Percentiles rank a stretch among this genome's conserved stretches.
phyloP scores from a whole-genome alignment of 371 early-diverging fungal species.

The Coemansia sp. region DNA sequence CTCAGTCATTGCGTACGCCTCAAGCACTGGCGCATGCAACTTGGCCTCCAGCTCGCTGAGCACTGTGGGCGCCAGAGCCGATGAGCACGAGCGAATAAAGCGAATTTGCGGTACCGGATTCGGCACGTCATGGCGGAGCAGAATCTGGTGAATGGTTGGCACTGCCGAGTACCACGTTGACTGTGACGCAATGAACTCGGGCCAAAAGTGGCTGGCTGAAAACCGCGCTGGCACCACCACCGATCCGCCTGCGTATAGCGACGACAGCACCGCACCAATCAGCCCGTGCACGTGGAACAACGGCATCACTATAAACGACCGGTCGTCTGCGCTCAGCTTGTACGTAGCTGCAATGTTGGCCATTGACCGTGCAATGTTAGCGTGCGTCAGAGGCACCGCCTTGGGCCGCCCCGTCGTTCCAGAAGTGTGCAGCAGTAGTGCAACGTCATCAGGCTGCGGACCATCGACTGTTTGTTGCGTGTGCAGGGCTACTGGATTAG shows the following conservation, averaged over 20 bases:
- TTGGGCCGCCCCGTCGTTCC: conserved; percentile 85
- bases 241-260: conserved; percentile 73
- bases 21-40: conserved; percentile 78
- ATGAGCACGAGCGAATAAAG: conserved; percentile 84
- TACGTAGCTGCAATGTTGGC: conserved; percentile 72
- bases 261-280: conserved; percentile 72
- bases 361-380: conserved; percentile 72
- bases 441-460: conserved; percentile 60
- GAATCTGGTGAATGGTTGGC: conserved; percentile 87
- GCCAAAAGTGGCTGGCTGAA: conserved; percentile 79
- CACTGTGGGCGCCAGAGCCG: conserved; percentile 76
- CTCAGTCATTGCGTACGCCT: conserved; percentile 93
- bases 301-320: conserved; percentile 82
- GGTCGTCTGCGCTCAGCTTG: conserved; percentile 60
- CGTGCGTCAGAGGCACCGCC: conserved; percentile 85
- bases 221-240: conserved; percentile 80
- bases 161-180: conserved; percentile 85
- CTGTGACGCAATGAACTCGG: conserved; percentile 59
- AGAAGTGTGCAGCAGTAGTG: conserved; percentile 78
- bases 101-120: conserved; percentile 59
- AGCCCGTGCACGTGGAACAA: conserved; percentile 92
- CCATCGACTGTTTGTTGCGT: not conserved
- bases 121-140: conserved; percentile 60
- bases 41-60: conserved; percentile 66
- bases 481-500: conserved; percentile 6